Base-by-base conservation (phyloP, 345 rosid species). In the Microcos paniculata region DNA sequence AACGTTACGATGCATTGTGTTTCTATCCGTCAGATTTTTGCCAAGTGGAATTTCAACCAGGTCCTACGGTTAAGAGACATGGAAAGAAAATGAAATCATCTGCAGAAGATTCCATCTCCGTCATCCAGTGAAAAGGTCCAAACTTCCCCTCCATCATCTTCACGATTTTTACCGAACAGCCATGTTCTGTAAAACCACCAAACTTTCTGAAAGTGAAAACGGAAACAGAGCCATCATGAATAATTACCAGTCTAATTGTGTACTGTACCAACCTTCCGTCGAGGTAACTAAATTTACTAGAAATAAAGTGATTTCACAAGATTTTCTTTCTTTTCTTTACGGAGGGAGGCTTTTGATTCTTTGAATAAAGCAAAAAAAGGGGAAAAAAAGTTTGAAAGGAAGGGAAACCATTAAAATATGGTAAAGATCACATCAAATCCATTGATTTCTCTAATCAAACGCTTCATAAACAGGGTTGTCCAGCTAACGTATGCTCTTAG, bases 21-120 rank as follows among this genome's bases (percentile, higher is more conserved):
- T 75, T 58, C n/a, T 42, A 2, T 18, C 78, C 74, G 73, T 67
- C 40, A 4, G 80, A 81, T 77, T 57, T 6, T 48, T 73, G 75
- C 78, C 84, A 56, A 19, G 49, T 73, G 72, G 61, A 61, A 56
- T 1, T 4, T 11, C 10, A 19, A 14, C 1, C 8, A 6, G 62
- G 18, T 21, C 38, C 10, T 10, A 33, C 48, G 13, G 19, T 15
- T 33, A 6, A 13, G 14, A 69, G 35, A 48, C 15, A 24, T 26
- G 4, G n/a, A 62, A 33, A 19, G 15, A 6, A 43, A 49, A 30
- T 52, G 31, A 70, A 30, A 2, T 33, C n/a, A 35, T 28, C 19
- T 52, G 46, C 11, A 19, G 61, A 21, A 7, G 73, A 70, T 70
- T 52, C 10, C 30, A n/a, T 52, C 46, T 21, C 23, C 23, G 0